Evolutionary conservation across 163 green algal species (phyloP).

Genomic region (Chloroidium sp.): DNA sequence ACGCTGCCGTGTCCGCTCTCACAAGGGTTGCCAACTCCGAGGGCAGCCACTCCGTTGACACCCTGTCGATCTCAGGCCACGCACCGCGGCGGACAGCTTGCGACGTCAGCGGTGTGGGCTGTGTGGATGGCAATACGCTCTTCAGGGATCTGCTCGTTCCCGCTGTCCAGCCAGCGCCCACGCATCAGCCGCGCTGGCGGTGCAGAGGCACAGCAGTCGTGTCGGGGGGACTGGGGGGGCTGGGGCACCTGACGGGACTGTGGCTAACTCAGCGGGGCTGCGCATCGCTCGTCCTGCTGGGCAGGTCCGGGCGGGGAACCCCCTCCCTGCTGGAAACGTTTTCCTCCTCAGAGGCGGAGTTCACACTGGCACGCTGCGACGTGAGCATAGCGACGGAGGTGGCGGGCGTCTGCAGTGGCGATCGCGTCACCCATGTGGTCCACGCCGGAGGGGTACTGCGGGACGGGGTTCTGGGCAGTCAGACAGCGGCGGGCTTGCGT

Average conservation of each 20-base stretch:
- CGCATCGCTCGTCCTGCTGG: not conserved
- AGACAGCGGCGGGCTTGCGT: conserved; percentile 24
- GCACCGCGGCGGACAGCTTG: no score
- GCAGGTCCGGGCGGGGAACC: not conserved
- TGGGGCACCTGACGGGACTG: conserved; percentile 13
- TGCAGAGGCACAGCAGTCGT: not conserved
- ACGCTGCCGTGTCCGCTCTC: no score
- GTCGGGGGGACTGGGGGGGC: conserved; percentile 13
- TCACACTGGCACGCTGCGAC: not conserved
- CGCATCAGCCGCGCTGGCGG: no score
- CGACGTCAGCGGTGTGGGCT: no score
- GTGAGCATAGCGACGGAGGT: not conserved
- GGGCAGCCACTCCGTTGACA: no score
- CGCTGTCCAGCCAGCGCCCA: no score
- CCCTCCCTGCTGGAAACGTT: no score
- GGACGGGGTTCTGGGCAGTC: conserved; percentile 42
- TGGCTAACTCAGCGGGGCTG: conserved; percentile 10
- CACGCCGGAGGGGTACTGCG: conserved; percentile 25
- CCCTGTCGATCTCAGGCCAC: no score
- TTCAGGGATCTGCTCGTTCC: no score
- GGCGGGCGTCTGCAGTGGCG: not conserved
- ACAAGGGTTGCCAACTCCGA: no score
- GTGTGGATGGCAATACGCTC: no score
- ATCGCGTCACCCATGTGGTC: not conserved
- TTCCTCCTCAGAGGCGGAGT: no score